Evolutionary conservation across 2,329 filamentous ascomycete species (phyloP).

Genomic region (Ceratocystis cacaofunesta): DNA sequence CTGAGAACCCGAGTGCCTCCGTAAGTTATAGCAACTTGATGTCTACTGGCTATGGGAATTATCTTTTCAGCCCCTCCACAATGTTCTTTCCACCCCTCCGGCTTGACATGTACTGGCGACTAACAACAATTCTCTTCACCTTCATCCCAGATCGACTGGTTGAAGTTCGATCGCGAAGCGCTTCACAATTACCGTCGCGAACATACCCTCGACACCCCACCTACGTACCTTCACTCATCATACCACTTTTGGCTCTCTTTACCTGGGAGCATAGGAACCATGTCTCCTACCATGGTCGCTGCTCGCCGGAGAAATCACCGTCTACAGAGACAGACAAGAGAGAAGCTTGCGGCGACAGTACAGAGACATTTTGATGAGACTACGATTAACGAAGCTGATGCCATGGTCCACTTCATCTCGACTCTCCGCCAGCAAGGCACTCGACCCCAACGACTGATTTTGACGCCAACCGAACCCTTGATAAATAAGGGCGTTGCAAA

Average conservation of each 20-base stretch:
- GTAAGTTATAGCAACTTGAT: constrained; percentile 11
- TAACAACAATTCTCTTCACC: background rate
- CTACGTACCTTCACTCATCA: constrained; percentile 46
- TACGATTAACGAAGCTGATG: constrained; percentile 66
- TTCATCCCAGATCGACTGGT: constrained; percentile 44
- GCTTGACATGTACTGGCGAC: background rate
- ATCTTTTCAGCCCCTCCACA: background rate
- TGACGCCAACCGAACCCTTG: constrained; percentile 13
- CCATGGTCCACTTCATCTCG: constrained; percentile 66
- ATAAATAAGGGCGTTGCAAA: constrained; percentile 2
- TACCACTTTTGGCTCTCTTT: constrained; percentile 47
- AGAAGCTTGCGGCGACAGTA: constrained; percentile 55
- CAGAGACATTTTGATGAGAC: constrained; percentile 73
- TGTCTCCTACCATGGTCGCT: constrained; percentile 56
- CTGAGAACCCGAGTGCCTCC: constrained; percentile 12
- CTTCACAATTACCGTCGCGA: constrained; percentile 64
- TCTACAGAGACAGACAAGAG: constrained; percentile 42
- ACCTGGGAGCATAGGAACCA: constrained; percentile 49
- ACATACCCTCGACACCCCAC: constrained; percentile 55
- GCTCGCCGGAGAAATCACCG: constrained; percentile 39
- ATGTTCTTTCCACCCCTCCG: background rate
- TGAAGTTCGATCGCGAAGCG: constrained; percentile 48
- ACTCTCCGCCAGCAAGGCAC: constrained; percentile 34
- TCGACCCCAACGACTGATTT: constrained; percentile 10
- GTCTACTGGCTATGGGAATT: background rate